Percentiles rank a stretch among this genome's conserved stretches.
Evolutionary conservation across 2,329 filamentous ascomycete species (phyloP).

Genomic region (Dactylellina drechsleri): DNA sequence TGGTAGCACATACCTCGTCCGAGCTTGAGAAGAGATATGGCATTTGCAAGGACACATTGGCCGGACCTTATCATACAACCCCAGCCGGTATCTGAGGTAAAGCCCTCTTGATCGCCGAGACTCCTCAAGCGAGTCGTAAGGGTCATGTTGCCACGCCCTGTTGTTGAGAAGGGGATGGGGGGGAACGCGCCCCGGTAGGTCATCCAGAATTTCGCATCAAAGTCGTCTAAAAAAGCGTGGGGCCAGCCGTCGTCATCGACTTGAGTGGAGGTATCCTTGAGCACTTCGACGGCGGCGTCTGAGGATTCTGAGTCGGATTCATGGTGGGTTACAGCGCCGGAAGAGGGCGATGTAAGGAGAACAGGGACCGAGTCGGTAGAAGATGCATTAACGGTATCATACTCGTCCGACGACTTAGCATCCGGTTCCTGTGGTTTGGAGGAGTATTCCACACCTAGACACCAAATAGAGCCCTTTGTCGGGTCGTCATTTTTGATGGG

Average conservation of each 20-base stretch:
- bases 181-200: conserved; percentile 91
- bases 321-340: conserved; percentile 22
- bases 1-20: conserved; percentile 73
- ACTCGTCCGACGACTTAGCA: conserved; percentile 43
- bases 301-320: conserved; percentile 45
- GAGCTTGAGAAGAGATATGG: conserved; percentile 75
- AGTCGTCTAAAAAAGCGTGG: conserved; percentile 83
- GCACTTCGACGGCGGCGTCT: conserved; percentile 45
- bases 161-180: conserved; percentile 77
- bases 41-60: conserved; percentile 90
- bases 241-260: conserved; percentile 71
- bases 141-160: conserved; percentile 81
- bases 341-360: conserved; percentile 28
- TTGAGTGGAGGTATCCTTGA: conserved; percentile 46
- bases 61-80: conserved; percentile 98
- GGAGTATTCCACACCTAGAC: conserved; percentile 58
- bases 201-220: conserved; percentile 94
- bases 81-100: conserved; percentile 95
- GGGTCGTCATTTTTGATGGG: conserved; percentile 58
- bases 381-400: conserved; percentile 50
- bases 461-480: conserved; percentile 58
- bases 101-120: conserved; percentile 76
- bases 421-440: conserved; percentile 38
- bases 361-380: conserved; percentile 52
- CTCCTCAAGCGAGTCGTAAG: conserved; percentile 85